Percentiles rank a stretch among this genome's conserved stretches.
phyloP scores from a whole-genome alignment of 2,329 filamentous ascomycete genomes.

The Gnomoniopsis sp. region DNA sequence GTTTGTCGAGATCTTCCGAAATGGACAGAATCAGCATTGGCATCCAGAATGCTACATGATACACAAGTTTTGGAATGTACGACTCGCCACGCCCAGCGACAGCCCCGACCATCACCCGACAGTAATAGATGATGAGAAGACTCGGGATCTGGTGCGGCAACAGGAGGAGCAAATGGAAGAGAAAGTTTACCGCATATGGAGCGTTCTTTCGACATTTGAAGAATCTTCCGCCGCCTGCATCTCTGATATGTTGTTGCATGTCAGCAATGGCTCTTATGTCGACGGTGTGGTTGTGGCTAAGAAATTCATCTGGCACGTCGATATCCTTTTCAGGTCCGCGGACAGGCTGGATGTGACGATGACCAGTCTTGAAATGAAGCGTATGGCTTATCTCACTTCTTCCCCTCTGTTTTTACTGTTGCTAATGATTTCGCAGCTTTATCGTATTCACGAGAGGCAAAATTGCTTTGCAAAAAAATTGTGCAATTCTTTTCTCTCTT shows the following conservation, averaged over 20 bases:
- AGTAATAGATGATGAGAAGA: constrained; percentile 52
- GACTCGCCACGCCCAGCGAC: constrained; percentile 64
- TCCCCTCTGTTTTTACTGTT: too few species aligned
- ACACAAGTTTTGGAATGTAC: constrained; percentile 99
- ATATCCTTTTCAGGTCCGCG: constrained; percentile 84
- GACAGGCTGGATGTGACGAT: constrained; percentile 80
- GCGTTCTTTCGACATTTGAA: constrained; percentile 92
- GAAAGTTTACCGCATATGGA: constrained; percentile 98
- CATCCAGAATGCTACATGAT: constrained; percentile 99
- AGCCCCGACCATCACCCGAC: constrained; percentile 34
- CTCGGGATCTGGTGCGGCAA: constrained; percentile 72
- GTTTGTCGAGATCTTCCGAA: constrained; percentile 97
- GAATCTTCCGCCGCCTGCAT: constrained; percentile 98
- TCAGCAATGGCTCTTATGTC: constrained; percentile 95
- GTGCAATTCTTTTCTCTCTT: constrained; percentile 95
- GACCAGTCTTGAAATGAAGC: constrained; percentile 67
- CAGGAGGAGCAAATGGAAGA: constrained; percentile 95
- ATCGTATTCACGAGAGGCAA: constrained; percentile 92
- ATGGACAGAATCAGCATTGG: constrained; percentile 98
- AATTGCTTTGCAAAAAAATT: constrained; percentile 98
- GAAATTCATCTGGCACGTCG: constrained; percentile 93
- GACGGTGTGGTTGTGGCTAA: constrained; percentile 93
- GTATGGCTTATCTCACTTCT: constrained; percentile 43
- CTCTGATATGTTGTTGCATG: constrained; percentile 96
- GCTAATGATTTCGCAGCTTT: constrained; percentile 55